A percentile compares a stretch with the other conserved stretches of the same genome.
These are phyloP conservation scores for Clonostachys rhizophaga DNA, from an alignment of 2,329 filamentous ascomycete genomes.

Conservation along the genomic window DNA sequence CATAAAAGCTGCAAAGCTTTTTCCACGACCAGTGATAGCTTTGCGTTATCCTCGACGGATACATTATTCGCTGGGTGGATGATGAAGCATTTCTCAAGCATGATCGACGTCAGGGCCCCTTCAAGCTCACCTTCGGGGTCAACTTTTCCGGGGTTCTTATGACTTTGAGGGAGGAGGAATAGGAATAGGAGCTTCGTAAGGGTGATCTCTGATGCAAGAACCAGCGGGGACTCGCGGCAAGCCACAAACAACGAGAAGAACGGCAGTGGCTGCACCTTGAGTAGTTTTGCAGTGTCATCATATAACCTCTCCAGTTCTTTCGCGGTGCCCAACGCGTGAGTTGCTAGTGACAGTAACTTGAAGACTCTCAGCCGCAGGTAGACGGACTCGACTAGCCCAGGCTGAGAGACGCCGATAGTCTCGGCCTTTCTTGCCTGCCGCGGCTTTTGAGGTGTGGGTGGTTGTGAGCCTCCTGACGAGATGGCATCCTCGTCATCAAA, in stretches of 20 bases:
- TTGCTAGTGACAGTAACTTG: constrained; percentile 43
- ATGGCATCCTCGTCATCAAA: constrained; percentile 47
- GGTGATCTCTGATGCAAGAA: constrained; percentile 31
- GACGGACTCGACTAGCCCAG: constrained; percentile 47
- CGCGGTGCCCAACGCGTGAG: constrained; percentile 36
- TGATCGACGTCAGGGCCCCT: constrained; percentile 33
- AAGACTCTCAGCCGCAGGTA: constrained; percentile 59
- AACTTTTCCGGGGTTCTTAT: constrained; percentile 32
- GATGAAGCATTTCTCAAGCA: constrained; percentile 57
- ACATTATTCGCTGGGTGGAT: constrained; percentile 59
- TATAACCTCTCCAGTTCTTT: constrained; percentile 49
- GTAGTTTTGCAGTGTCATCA: constrained; percentile 48
- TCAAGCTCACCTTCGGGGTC: constrained; percentile 25
- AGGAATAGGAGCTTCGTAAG: constrained; percentile 39
- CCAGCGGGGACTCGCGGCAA: constrained; percentile 25
- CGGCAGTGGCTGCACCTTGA: constrained; percentile 53
- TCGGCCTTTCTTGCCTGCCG: constrained; percentile 12
- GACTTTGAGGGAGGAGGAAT: constrained; percentile 33
- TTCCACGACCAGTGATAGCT: constrained; percentile 66
- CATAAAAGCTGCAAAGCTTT: constrained; percentile 52
- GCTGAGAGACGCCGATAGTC: constrained; percentile 11
- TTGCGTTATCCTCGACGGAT: constrained; percentile 63
- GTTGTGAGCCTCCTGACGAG: constrained; percentile 39
- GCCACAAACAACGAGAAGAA: constrained; percentile 51
- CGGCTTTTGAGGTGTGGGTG: constrained; percentile 35